Base-by-base conservation (phyloP, 768 basidiomycete species). In the Boletellus ananas region DNA sequence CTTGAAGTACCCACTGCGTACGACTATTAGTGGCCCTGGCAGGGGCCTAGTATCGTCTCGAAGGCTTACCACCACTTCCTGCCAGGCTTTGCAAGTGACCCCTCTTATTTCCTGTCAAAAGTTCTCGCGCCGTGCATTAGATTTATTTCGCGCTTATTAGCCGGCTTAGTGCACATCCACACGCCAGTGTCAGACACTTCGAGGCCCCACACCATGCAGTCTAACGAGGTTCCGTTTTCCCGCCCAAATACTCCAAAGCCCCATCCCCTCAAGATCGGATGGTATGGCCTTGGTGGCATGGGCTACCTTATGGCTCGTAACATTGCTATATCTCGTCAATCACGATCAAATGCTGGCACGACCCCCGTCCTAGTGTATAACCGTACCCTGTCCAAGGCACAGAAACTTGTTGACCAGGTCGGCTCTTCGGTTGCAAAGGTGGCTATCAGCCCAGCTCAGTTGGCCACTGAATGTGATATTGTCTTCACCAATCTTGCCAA, bases 221-320 rank as follows among this genome's bases (percentile, higher is more conserved):
- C 41, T 34, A 58, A 40, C 21, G 54, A 49, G 16, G 49, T 75
- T 13, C 79, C 79, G 8, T 86, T 79, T 70, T 85, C 84, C 13
- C 76, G 83, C 16, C 84, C 84, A 3, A 55, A 71, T 3, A 81
- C 83, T 1, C 84, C 84, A 0, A 67, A 66, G 6, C 56, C 48
- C 6, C 64, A 66, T 48, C 60, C 66, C 9, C 60, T 65, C 36
- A 73, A 70, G 54, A 62, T 83, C 56, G 83, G 80, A 49, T 66
- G 60, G 59, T 62, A 61, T 57, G 76, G 73, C 4, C 67, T 85
- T 14, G 84, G 85, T 18, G 77, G 79, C 18, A 88, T 91, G 80
- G 90, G 87, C 10, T 79, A 74, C 59, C 66, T 73, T 17, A 93
- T 94, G 87, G 87, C 86, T 6, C 75, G 77, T 34, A 95, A 94